Conservation (phyloP, 2,329 filamentous ascomycete genomes). For the Ascochyta koolunga region DNA sequence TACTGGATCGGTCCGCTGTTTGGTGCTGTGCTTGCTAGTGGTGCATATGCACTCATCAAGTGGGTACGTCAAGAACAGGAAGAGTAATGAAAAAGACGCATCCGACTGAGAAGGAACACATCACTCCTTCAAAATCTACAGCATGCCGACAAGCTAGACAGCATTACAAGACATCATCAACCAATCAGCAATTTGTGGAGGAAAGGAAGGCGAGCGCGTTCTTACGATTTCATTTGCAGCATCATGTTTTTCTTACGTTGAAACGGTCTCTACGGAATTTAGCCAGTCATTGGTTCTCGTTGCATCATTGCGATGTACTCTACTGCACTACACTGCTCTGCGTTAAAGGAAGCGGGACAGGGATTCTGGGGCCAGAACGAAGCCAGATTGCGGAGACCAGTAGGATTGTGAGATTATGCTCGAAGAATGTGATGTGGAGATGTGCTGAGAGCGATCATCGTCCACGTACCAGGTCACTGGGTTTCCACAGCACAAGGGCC, state of each 20-base stretch:
- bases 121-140: neutral
- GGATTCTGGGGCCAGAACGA: neutral
- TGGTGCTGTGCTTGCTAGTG: constrained; percentile 53
- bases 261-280: constrained; percentile 4
- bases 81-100: neutral
- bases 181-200: neutral
- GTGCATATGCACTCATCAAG: constrained; percentile 54
- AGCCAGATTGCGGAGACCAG: constrained; percentile 2
- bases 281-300: neutral
- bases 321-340: constrained; percentile 2
- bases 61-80: constrained; percentile 18
- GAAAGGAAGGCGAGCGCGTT: neutral
- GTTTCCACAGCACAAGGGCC: neutral
- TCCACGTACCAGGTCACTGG: constrained; percentile 10
- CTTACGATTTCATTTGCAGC: constrained; percentile 2
- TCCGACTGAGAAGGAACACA: neutral
- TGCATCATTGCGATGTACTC: constrained; percentile 8
- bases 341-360: constrained; percentile 10
- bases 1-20: constrained; percentile 53
- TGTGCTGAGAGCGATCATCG: constrained; percentile 1
- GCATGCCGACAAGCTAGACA: neutral
- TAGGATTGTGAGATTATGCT: neutral
- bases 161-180: neutral
- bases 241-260: constrained; percentile 2
- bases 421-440: constrained; percentile 7